Evolutionary conservation across 164 flowering plant genomes (phyloP), one percentile per base, ranked within the genome.

Genomic region (Tetrastigma voinierianum): DNA sequence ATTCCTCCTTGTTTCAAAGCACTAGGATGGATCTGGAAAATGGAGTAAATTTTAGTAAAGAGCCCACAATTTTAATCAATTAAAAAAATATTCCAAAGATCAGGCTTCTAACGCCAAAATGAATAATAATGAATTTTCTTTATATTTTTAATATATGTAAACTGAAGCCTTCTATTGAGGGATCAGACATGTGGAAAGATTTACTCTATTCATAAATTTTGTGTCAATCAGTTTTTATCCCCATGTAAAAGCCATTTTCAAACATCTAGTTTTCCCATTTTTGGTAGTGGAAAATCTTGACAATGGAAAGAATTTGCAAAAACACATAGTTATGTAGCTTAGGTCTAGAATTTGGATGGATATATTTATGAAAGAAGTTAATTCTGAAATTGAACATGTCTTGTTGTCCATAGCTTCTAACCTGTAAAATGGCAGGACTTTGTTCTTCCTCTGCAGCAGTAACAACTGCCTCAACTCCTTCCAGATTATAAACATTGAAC

Each of bases 381-480:
- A 23, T 21, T 10, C 51, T 3, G 23, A 63, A 46, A 51, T 17
- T 43, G 56, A 16, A 12, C 51, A 40, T 51, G 20, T 49, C 23
- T 20, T 62, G 21, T 23, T 40, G 61, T 20, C 47, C n/a, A 51
- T 55, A 52, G 46, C 4, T 40, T 63, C 78, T 52, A 59, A 96
- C 99, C 97, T 96, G 90, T 80, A 96, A 81, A 71, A 96, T 96
- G 56, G 97, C 99, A 67, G 99, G 96, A 70, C 98, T 96, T 32
- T 70, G 74, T 82, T 86, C 86, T 70, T 86, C 92, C 87, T 96
- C 97, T 25, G 98, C 99, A 73, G 99, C 99, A 76, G 95, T 84
- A 74, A 93, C 87, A 79, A 96, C 98, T 45, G 99, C 95, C 76
- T 90, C 86, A 57, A 91, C 84, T 70, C 98, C 98, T 81, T 93